Conservation (phyloP, 768 basidiomycete genomes). For the Kwoniella shandongensis region DNA sequence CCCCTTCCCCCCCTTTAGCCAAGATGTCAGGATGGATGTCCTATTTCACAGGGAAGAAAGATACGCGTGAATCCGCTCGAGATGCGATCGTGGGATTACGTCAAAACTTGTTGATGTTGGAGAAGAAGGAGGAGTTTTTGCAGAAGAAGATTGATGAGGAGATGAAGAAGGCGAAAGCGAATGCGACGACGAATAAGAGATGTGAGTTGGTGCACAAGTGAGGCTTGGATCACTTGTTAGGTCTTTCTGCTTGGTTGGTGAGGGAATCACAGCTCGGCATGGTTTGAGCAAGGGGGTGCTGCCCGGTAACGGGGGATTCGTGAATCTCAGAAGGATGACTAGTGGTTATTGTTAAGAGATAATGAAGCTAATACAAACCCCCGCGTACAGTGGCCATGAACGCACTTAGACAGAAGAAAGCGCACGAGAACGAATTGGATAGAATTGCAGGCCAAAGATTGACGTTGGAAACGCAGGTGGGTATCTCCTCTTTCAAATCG, state of each 20-base stretch:
- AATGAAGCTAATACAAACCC: neutral
- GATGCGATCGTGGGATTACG: constrained; percentile 91
- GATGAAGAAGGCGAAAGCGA: constrained; percentile 81
- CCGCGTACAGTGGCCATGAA: constrained; percentile 69
- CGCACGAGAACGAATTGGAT: constrained; percentile 80
- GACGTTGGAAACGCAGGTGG: constrained; percentile 84
- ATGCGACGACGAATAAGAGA: constrained; percentile 88
- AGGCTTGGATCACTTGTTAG: too few relatives aligned
- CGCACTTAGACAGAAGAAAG: constrained; percentile 91
- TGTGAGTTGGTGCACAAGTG: constrained; percentile 60
- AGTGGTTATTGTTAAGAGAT: too few relatives aligned
- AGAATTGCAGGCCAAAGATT: constrained; percentile 77
- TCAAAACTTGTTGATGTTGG: constrained; percentile 92
- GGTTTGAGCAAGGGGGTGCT: too few relatives aligned
- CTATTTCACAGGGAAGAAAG: constrained; percentile 72
- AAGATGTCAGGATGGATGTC: constrained; percentile 67
- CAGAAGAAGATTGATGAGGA: constrained; percentile 97
- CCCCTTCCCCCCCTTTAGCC: neutral
- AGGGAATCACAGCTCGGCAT: too few relatives aligned
- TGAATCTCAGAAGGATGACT: neutral
- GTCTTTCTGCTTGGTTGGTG: too few relatives aligned
- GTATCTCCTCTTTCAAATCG: constrained; percentile 5
- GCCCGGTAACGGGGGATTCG: neutral
- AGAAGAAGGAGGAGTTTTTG: constrained; percentile 98
- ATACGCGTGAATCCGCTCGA: constrained; percentile 78